These are phyloP conservation scores for Salix suchowensis DNA, from an alignment of 345 rosid genomes.

Conservation along the genomic window DNA sequence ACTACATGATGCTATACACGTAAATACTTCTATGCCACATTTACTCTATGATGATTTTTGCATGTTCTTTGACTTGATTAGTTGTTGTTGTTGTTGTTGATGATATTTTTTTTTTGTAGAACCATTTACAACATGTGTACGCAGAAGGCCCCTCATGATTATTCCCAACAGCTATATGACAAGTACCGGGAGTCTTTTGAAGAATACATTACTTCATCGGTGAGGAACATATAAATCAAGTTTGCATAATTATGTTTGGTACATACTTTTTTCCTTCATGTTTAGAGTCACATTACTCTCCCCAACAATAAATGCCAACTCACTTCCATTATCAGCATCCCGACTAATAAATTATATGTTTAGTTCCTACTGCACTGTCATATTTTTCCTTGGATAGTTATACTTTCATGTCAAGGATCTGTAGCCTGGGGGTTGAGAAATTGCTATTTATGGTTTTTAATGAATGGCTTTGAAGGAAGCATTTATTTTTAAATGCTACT, in stretches of 20 bases:
- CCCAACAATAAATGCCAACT: not conserved
- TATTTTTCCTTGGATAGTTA: not conserved
- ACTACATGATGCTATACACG: slow-evolving; percentile 42
- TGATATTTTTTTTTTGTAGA: slow-evolving; percentile 1
- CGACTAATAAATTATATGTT: not conserved
- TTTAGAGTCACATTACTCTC: not conserved
- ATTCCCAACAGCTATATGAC: slow-evolving; percentile 31
- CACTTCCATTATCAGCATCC: not conserved
- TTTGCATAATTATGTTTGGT: not conserved
- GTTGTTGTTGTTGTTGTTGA: not conserved
- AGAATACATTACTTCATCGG: slow-evolving; percentile 24
- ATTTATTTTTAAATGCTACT: not conserved
- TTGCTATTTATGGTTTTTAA: not conserved
- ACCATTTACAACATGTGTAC: slow-evolving; percentile 42
- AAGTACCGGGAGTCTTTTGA: slow-evolving; percentile 26
- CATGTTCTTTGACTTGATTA: not conserved
- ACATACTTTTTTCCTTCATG: not conserved
- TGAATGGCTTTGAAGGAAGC: not conserved
- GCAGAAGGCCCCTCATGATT: slow-evolving; percentile 33
- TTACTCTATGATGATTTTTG: not conserved
- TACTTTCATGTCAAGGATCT: not conserved
- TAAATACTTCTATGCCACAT: not conserved
- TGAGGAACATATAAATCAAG: slow-evolving; percentile 7
- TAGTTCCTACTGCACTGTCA: not conserved
- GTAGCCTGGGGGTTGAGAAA: not conserved